Conservation (phyloP, 83 land plant species). For the Picea abies region DNA sequence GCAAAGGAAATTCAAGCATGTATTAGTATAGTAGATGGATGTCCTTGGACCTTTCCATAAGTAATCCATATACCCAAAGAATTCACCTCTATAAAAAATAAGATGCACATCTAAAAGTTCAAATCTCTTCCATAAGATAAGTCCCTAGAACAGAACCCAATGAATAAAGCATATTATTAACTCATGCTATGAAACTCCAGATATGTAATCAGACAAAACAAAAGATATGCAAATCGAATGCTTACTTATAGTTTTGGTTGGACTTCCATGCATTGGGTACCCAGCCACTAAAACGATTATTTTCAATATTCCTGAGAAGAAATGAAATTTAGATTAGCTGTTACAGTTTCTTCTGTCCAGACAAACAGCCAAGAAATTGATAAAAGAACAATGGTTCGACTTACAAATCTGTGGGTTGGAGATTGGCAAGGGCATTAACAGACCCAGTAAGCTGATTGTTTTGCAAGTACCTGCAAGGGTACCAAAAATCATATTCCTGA, state of each 20-base stretch:
- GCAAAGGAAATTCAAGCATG: constrained; percentile 20
- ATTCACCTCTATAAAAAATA: background rate
- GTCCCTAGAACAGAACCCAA: constrained; percentile 7
- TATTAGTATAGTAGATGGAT: background rate
- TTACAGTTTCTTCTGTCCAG: background rate
- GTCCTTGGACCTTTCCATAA: background rate
- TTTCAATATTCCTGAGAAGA: constrained; percentile 55
- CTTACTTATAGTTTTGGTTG: constrained; percentile 68
- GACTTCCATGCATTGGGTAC: constrained; percentile 60
- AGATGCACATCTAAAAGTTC: background rate
- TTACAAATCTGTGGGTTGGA: constrained; percentile 56
- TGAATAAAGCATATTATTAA: background rate
- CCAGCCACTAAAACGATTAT: constrained; percentile 85
- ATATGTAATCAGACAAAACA: constrained; percentile 7
- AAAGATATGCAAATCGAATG: background rate
- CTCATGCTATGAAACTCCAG: background rate
- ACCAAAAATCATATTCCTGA: background rate
- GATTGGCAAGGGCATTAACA: constrained; percentile 64
- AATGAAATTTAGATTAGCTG: background rate
- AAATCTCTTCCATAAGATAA: background rate
- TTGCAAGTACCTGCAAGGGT: constrained; percentile 49
- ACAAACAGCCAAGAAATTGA: background rate
- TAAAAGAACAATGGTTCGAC: constrained; percentile 9
- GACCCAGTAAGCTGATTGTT: constrained; percentile 73
- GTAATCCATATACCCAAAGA: background rate